Conservation (phyloP, 352 stramenopile genomes). For the Phytopythium oedochilum region DNA sequence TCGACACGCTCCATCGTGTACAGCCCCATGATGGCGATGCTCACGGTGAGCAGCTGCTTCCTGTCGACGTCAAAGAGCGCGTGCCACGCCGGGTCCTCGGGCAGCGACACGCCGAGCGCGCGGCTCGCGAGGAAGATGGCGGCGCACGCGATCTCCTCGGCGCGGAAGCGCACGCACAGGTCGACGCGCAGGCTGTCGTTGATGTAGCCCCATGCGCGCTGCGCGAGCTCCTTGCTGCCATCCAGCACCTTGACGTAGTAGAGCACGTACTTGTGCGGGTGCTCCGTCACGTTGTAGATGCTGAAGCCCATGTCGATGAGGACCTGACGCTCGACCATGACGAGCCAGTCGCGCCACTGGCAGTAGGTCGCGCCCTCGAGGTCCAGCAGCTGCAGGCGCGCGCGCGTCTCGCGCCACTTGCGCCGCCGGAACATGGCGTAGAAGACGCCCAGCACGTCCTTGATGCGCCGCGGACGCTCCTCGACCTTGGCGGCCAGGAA, state of each 20-base stretch:
- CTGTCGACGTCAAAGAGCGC: constrained; percentile 63
- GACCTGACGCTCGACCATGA: constrained; percentile 86
- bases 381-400: constrained; percentile 65
- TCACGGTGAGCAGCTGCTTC: constrained; percentile 38
- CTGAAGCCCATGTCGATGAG: constrained; percentile 92
- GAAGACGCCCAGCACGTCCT: constrained; percentile 86
- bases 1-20: constrained; percentile 51
- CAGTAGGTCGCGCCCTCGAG: constrained; percentile 52
- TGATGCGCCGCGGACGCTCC: constrained; percentile 75
- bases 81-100: constrained; percentile 57
- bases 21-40: constrained; percentile 49
- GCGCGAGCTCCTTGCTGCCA: constrained; percentile 59
- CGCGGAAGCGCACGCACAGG: constrained; percentile 75
- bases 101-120: constrained; percentile 46
- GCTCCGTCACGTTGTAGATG: constrained; percentile 90
- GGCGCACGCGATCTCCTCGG: constrained; percentile 86
- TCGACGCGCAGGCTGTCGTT: constrained; percentile 89
- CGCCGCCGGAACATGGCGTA: constrained; percentile 80
- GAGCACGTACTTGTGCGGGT: constrained; percentile 92
- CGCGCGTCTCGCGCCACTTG: constrained; percentile 43
- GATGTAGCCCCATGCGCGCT: constrained; percentile 87
- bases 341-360: constrained; percentile 79
- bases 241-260: constrained; percentile 91
- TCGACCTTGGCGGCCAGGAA: constrained; percentile 90
- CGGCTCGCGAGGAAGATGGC: constrained; percentile 86